Base-by-base conservation (phyloP, 2,329 filamentous ascomycete genomes). In the Acrodontium crateriforme region DNA sequence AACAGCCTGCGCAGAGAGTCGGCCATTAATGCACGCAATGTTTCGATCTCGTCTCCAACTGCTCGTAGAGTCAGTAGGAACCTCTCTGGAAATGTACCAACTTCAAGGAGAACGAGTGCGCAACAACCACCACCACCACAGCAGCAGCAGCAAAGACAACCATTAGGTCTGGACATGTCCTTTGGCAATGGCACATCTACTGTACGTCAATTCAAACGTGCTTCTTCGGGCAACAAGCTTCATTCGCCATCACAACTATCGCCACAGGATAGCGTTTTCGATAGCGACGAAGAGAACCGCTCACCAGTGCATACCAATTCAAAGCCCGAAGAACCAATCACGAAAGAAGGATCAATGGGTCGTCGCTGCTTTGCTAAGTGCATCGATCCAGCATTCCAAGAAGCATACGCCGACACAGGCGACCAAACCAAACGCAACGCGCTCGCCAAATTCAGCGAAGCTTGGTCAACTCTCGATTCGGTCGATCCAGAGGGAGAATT, bases 121-220 rank as follows among this genome's bases (percentile, higher is more conserved):
- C 46, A 50, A 25, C 41, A 40, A 11, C 30, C 36, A 18, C 28
- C 32, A 6, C 40, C 45, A 6, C n/a, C n/a, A n/a, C 10, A 22
- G 10, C 20, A 22, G 13, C 10, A 22, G 10, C 20, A 22, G 13
- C 10, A n/a, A 10, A 84, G 82, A 54, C 76, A 81, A 39, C 85
- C 87, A 0, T 65, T 94, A 2, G 83, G 84, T 30, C 69, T 89
- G 2, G 83, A 95, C 46, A 76, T 92, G 63, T 91, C 78, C 5
- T 95, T 91, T 56, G 89, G 87, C 28, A 95, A 95, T 54, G 79
- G 77, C 6, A 82, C 81, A 2, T 94, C 87, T 1, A 93, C 85
- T 10, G 82, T 92, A 40, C 77, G 85, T 30, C 76, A 92, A 28
- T 95, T 94, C 62, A 80, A 82, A 38, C 74, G 87, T 14, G 83